Evolutionary conservation across 371 early-diverging fungal species (phyloP), one percentile per base, ranked within the genome.

Genomic region (Capillidium heterosporum): DNA sequence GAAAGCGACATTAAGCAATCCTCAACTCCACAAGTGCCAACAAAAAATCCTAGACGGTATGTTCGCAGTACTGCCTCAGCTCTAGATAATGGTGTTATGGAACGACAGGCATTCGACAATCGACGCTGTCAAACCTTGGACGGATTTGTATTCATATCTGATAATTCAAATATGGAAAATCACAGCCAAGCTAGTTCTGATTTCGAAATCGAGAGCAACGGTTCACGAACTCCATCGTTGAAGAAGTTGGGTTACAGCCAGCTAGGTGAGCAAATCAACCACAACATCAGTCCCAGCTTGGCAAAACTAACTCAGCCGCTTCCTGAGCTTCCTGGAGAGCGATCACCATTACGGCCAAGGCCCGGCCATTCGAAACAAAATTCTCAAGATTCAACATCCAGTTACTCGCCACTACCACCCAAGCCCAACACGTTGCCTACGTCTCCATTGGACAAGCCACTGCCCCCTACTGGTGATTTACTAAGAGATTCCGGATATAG

Each of bases 41-140:
- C 56, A 7, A 56, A 56, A 32, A 56, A 56, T 29, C 56, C 56
- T 28, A 42, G 42, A 17, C 23, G 56, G 26, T 53, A 27, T 40
- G 39, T 32, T 10, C 29, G 29, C 17, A 19, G 35, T 24, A 21
- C 32, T 19, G 17, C 44, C 7, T 19, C 44, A 2, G 24, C 32
- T 23, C n/a, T 5, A 19, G 44, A 43, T 7, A 26, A 21, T 8
- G 27, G 21, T 10, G 21, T 44, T 4, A 40, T 54, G 32, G 41
- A 40, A 29, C 23, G 43, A 2, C 46, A 27, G 13, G 42, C 41
- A 7, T 56, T 56, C 42, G 56, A 56, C 29, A 56, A 56, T 31
- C 44, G 56, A 42, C 11, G 42, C 3, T 56, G 56, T 46, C 56
- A 56, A 27, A 56, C 56, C 15, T 21, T 56, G 47, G 56, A 56